Evolutionary conservation across 2,329 filamentous ascomycete species (phyloP).

Genomic region (Diaporthe aspalathi): DNA sequence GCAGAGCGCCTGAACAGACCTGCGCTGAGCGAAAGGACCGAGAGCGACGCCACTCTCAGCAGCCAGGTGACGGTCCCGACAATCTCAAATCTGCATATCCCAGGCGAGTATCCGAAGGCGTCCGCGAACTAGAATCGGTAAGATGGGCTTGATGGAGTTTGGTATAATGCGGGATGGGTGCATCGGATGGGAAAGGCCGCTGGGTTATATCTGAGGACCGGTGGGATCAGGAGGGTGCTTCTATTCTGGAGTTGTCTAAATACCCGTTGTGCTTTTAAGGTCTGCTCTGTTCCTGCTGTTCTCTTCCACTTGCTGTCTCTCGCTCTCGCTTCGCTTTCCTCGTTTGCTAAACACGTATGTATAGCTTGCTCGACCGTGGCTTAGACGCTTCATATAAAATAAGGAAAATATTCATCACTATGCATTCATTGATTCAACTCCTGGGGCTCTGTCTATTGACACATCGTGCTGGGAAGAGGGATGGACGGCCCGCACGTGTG

Average conservation of each 20-base stretch:
- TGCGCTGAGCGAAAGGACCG: constrained; percentile 32
- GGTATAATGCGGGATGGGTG: not conserved
- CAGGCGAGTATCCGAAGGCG: constrained; percentile 71
- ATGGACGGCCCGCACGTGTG: too few relatives aligned
- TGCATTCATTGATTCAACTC: accelerated
- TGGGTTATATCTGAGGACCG: not conserved
- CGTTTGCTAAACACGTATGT: not conserved
- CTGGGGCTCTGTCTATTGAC: not conserved
- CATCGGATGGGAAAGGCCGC: not conserved
- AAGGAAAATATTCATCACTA: not conserved
- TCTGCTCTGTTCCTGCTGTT: not conserved
- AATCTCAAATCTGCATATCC: constrained; percentile 75
- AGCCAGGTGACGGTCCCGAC: constrained; percentile 54
- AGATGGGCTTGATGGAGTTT: not conserved
- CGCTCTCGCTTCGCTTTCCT: not conserved
- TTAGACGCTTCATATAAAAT: constrained; percentile 6
- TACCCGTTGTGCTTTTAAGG: constrained; percentile 21
- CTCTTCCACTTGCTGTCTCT: not conserved
- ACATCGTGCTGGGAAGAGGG: not conserved
- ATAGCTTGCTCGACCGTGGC: not conserved
- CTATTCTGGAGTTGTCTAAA: constrained; percentile 30
- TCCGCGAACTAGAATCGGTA: constrained; percentile 5
- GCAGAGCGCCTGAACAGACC: constrained; percentile 8
- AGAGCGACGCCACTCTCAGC: constrained; percentile 39
- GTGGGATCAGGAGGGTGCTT: not conserved